Conservation (phyloP, 2,329 filamentous ascomycete species). For the Fusarium sp. region DNA sequence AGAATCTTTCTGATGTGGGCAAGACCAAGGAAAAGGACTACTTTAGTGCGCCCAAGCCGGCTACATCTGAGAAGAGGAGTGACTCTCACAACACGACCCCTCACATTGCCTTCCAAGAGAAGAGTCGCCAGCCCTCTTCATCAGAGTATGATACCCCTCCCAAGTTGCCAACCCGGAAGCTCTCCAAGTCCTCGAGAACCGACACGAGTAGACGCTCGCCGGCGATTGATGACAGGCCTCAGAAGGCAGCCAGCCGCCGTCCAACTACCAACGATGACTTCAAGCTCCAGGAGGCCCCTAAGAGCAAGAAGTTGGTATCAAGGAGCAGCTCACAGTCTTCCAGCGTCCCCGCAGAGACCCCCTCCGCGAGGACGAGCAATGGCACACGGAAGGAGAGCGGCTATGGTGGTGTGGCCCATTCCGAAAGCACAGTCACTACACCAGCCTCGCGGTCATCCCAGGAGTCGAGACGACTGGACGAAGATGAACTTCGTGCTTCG, state of each 20-base stretch:
- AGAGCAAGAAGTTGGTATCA: slow-evolving; percentile 60
- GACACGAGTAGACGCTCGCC: slow-evolving; percentile 44
- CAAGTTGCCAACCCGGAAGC: slow-evolving; percentile 52
- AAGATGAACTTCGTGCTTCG: slow-evolving; percentile 56
- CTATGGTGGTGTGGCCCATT: slow-evolving; percentile 42
- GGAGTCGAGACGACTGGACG: slow-evolving; percentile 65
- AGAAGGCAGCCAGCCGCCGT: slow-evolving; percentile 49
- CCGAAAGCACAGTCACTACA: slow-evolving; percentile 49
- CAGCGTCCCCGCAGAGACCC: slow-evolving; percentile 48
- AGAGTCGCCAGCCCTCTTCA: slow-evolving; percentile 67
- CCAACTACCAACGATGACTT: slow-evolving; percentile 65
- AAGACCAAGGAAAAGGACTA: slow-evolving; percentile 67
- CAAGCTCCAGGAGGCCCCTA: slow-evolving; percentile 82
- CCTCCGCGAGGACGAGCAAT: slow-evolving; percentile 49
- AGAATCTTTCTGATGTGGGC: slow-evolving; percentile 54
- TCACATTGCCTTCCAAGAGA: slow-evolving; percentile 93
- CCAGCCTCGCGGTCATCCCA: slow-evolving; percentile 61
- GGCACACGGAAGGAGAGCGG: slow-evolving; percentile 43
- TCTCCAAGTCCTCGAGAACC: slow-evolving; percentile 59
- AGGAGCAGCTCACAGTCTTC: slow-evolving; percentile 57
- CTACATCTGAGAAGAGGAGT: slow-evolving; percentile 54
- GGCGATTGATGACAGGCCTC: slow-evolving; percentile 51
- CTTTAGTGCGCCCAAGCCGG: slow-evolving; percentile 58
- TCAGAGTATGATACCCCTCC: slow-evolving; percentile 60
- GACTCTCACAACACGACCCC: slow-evolving; percentile 70